These are phyloP conservation scores for Aspergillus sp. DNA, from an alignment of 2,329 filamentous ascomycete species.

Conservation along the genomic window DNA sequence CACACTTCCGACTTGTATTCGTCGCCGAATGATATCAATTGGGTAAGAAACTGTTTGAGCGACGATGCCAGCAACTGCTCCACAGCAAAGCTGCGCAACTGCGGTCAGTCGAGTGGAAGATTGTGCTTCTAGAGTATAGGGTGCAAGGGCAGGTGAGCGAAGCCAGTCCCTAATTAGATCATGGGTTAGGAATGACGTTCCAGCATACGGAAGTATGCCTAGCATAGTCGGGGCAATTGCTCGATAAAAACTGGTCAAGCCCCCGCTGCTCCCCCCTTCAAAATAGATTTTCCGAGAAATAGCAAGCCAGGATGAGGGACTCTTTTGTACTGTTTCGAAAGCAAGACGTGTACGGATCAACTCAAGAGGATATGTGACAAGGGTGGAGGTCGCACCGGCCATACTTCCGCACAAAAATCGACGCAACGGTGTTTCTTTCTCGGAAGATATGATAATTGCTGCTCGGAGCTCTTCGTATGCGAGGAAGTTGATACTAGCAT, in stretches of 20 bases:
- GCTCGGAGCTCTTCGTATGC: not conserved
- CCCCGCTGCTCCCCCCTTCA: not conserved
- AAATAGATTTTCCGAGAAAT: not conserved
- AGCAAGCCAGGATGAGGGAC: not conserved
- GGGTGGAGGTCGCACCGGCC: not conserved
- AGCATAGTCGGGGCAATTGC: not conserved
- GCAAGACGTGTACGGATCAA: not conserved
- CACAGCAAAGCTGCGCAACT: not conserved
- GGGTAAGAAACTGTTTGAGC: not conserved
- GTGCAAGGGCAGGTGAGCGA: not conserved
- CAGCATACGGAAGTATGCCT: not conserved
- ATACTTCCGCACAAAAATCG: not conserved
- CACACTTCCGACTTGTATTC: not conserved
- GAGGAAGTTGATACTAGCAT: slow-evolving; percentile 1
- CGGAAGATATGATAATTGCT: not conserved
- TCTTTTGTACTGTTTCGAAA: not conserved
- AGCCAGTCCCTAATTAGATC: not conserved
- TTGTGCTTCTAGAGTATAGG: not conserved
- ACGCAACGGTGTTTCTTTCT: not conserved
- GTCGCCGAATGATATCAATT: not conserved
- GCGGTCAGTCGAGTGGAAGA: not conserved
- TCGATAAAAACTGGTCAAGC: not conserved
- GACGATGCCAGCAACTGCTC: not conserved
- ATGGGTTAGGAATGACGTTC: slow-evolving; percentile 1
- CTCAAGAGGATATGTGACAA: not conserved